Evolutionary conservation across 2,329 filamentous ascomycete genomes (phyloP).

Genomic region (Diaporthe vexans): DNA sequence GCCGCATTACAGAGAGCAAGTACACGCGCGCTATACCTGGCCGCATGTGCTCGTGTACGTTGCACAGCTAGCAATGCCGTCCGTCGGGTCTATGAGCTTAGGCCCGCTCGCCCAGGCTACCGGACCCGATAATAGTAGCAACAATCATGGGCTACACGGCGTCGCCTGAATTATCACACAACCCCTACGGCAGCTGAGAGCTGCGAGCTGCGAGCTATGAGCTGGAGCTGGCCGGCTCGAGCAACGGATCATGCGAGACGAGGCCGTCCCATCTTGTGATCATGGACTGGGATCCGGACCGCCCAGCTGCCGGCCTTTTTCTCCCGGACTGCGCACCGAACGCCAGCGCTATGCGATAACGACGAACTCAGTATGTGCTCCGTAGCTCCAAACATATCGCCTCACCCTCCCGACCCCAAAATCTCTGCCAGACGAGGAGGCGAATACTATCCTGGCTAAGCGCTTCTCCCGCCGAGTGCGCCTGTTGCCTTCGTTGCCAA

Average conservation of each 20-base stretch:
- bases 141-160: slow-evolving; percentile 9
- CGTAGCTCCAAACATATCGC: slow-evolving; percentile 29
- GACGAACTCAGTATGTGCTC: slow-evolving; percentile 31
- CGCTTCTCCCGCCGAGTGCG: not conserved
- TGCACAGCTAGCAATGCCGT: slow-evolving; percentile 1
- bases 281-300: slow-evolving; percentile 21
- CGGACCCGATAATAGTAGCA: slow-evolving; percentile 9
- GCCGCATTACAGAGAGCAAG: not conserved
- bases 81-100: slow-evolving; percentile 12
- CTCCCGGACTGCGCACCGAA: slow-evolving; percentile 2
- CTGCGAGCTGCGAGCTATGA: not conserved
- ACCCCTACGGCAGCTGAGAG: not conserved
- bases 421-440: slow-evolving; percentile 1
- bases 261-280: slow-evolving; percentile 17
- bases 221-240: not conserved
- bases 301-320: slow-evolving; percentile 15
- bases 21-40: not conserved
- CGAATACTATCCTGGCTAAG: not conserved
- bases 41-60: not conserved
- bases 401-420: not conserved
- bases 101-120: slow-evolving; percentile 24
- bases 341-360: slow-evolving; percentile 10
- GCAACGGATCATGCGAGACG: slow-evolving; percentile 11
- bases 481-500: not conserved
- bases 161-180: slow-evolving; percentile 18